phyloP scores from a whole-genome alignment of 257 asterid genomes.

The Rehmannia glutinosa region DNA sequence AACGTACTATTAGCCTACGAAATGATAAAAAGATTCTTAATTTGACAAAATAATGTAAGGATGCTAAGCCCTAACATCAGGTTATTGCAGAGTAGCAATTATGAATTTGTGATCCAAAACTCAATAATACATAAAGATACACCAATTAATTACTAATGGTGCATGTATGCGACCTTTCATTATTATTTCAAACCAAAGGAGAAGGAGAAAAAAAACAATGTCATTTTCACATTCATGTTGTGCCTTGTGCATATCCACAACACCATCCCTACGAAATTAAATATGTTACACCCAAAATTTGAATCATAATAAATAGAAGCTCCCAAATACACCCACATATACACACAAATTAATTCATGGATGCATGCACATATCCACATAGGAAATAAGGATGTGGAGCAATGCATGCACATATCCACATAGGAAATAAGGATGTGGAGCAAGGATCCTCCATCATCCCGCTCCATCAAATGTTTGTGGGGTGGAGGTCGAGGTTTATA shows the following conservation, averaged over 20 bases:
- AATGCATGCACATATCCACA: no score
- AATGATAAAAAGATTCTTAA: no score
- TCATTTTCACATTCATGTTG: slow-evolving; percentile 11
- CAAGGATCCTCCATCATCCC: no score
- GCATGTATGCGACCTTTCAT: not conserved
- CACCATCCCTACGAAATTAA: slow-evolving; percentile 4
- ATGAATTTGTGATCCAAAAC: no score
- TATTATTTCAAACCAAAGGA: not conserved
- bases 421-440: not conserved
- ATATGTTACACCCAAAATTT: slow-evolving; percentile 13
- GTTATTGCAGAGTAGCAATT: no score
- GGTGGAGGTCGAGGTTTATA: no score
- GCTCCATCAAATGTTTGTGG: no score
- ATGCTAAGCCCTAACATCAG: no score
- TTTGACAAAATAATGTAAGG: no score
- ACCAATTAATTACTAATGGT: not conserved
- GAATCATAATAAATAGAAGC: slow-evolving; percentile 6
- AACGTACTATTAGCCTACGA: no score
- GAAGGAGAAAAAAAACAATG: not conserved
- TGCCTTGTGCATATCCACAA: not conserved
- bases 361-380: slow-evolving; percentile 18
- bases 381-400: not conserved
- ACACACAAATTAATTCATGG: not conserved
- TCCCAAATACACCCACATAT: not conserved
- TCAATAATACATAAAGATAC: no score